phyloP scores from a whole-genome alignment of 805 yeast genomes.

The Myxozyma neotropica region DNA sequence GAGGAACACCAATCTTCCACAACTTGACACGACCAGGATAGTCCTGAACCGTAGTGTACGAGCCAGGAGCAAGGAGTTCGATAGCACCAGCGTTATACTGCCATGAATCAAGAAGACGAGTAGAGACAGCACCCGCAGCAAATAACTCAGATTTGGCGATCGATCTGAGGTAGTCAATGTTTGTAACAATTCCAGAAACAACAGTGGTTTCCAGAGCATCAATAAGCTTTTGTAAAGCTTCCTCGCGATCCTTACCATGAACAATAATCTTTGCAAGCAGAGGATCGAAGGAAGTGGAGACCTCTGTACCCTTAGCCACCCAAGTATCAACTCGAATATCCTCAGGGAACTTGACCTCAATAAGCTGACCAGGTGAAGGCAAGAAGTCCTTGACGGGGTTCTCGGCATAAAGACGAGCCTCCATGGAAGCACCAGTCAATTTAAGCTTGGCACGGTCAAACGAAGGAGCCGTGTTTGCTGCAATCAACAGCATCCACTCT shows the following conservation, averaged over 20 bases:
- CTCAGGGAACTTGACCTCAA: slow-evolving; percentile 79
- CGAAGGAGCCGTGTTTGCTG: slow-evolving; percentile 86
- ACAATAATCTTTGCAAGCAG: slow-evolving; percentile 95
- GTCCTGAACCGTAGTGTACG: slow-evolving; percentile 95
- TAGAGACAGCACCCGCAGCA: slow-evolving; percentile 77
- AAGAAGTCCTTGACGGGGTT: slow-evolving; percentile 92
- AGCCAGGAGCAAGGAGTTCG: slow-evolving; percentile 86
- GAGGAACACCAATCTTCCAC: slow-evolving; percentile 96
- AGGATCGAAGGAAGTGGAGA: slow-evolving; percentile 91
- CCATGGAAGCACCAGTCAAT: slow-evolving; percentile 89
- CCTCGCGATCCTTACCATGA: slow-evolving; percentile 84
- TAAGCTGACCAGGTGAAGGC: slow-evolving; percentile 95
- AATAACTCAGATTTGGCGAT: slow-evolving; percentile 86
- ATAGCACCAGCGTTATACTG: slow-evolving; percentile 80
- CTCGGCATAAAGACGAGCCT: slow-evolving; percentile 94
- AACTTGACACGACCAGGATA: slow-evolving; percentile 85
- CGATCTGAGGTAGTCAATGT: slow-evolving; percentile 83
- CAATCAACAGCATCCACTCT: slow-evolving; percentile 93
- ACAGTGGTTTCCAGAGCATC: slow-evolving; percentile 83
- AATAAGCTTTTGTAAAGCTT: slow-evolving; percentile 75
- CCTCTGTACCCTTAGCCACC: slow-evolving; percentile 83
- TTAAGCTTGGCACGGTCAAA: slow-evolving; percentile 57
- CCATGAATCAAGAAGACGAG: slow-evolving; percentile 77
- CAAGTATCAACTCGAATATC: slow-evolving; percentile 96
- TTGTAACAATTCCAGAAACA: slow-evolving; percentile 85